phyloP scores from a whole-genome alignment of 768 basidiomycete species.

The Boletales sp. region DNA sequence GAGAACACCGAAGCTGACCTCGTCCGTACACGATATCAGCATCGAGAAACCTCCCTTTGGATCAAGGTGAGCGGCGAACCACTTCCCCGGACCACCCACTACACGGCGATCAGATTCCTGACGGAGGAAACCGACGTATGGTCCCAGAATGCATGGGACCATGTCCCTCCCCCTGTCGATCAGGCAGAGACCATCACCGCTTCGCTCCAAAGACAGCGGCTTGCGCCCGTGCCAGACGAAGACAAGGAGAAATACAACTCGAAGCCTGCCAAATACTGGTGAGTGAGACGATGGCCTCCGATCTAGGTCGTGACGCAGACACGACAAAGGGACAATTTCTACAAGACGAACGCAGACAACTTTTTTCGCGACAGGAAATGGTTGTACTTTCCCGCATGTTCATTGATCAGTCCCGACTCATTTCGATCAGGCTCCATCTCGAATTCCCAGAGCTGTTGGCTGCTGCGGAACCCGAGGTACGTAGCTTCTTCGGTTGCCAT shows the following conservation, averaged over 20 bases:
- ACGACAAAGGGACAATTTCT: slow-evolving; percentile 83
- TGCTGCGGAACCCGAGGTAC: slow-evolving; percentile 64
- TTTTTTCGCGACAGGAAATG: slow-evolving; percentile 97
- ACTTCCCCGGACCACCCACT: not conserved
- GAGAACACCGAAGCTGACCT: slow-evolving; percentile 38
- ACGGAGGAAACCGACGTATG: slow-evolving; percentile 71
- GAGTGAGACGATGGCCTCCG: slow-evolving; percentile 16
- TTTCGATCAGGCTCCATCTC: slow-evolving; percentile 65
- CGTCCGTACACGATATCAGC: slow-evolving; percentile 62
- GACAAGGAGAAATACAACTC: slow-evolving; percentile 71
- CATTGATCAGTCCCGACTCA: not conserved
- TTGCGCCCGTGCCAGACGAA: slow-evolving; percentile 67
- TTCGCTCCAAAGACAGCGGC: slow-evolving; percentile 67
- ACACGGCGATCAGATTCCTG: slow-evolving; percentile 51
- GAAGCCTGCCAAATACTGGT: slow-evolving; percentile 75
- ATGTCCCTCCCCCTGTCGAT: slow-evolving; percentile 79
- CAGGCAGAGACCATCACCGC: slow-evolving; percentile 70
- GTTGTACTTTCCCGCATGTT: slow-evolving; percentile 31
- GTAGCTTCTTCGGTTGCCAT: slow-evolving; percentile 7
- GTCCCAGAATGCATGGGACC: slow-evolving; percentile 90
- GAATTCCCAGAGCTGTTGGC: slow-evolving; percentile 89
- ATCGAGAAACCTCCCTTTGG: slow-evolving; percentile 65
- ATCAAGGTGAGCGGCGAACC: slow-evolving; percentile 45
- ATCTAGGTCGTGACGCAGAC: slow-evolving; percentile 28
- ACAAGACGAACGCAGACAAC: slow-evolving; percentile 77